Conservation (phyloP, 2,329 filamentous ascomycete species). For the Ophiocordyceps camponoti-saundersi region DNA sequence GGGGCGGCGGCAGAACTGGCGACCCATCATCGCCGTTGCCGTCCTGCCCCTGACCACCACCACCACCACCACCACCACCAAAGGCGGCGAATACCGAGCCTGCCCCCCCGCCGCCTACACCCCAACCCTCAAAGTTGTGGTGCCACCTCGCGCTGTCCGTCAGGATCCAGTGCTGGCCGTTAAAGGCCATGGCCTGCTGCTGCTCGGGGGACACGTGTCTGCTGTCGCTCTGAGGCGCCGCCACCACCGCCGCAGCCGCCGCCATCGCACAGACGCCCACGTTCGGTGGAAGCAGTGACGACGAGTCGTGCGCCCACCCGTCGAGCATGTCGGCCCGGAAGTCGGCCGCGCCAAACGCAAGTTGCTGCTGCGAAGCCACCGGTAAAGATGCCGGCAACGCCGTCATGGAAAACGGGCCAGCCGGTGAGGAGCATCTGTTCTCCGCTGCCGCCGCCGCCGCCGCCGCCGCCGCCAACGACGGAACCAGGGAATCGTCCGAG, state of each 20-base stretch:
- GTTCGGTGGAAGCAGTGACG: background rate
- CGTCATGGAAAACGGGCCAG: background rate
- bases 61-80: background rate
- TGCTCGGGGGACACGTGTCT: conserved; percentile 3
- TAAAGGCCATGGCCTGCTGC: conserved; percentile 17
- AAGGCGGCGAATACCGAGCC: conserved; percentile 8
- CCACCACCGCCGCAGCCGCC: too few relatives aligned
- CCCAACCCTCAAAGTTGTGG: conserved; percentile 39
- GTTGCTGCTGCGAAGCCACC: conserved; percentile 3
- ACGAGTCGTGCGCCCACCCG: conserved; percentile 8
- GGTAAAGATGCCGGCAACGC: conserved; percentile 3
- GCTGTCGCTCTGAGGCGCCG: conserved; percentile 6
- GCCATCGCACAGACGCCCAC: background rate
- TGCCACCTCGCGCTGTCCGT: conserved; percentile 41
- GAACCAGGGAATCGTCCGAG: conserved; percentile 10
- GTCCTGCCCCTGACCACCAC: background rate
- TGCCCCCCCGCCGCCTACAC: conserved; percentile 15
- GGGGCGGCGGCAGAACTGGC: background rate
- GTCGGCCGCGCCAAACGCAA: conserved; percentile 7
- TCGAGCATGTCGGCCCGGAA: conserved; percentile 9
- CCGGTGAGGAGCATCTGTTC: too few relatives aligned
- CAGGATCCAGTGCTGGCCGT: conserved; percentile 39
- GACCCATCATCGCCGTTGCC: conserved; percentile 11
- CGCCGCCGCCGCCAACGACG: conserved; percentile 5
- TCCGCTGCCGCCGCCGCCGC: too few relatives aligned